phyloP scores from a whole-genome alignment of 1,284 basidiomycete genomes.

The Ceratorhiza oryzae-sativae region DNA sequence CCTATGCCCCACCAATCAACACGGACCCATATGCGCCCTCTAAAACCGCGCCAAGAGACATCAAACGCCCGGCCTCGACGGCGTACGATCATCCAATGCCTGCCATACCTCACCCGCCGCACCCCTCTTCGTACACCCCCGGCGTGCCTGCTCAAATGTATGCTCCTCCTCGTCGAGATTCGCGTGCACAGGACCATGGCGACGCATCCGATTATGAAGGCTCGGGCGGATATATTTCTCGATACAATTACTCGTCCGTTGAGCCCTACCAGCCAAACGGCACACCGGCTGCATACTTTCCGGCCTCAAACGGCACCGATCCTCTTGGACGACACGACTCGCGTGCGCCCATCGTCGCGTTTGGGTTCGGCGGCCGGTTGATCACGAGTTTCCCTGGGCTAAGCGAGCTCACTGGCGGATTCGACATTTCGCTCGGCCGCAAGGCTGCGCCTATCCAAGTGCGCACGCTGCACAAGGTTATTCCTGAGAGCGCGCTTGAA shows the following conservation, averaged over 20 bases:
- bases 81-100: slow-evolving; percentile 51
- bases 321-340: slow-evolving; percentile 76
- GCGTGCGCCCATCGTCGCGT: slow-evolving; percentile 80
- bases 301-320: slow-evolving; percentile 54
- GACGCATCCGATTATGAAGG: slow-evolving; percentile 45
- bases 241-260: slow-evolving; percentile 41
- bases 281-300: slow-evolving; percentile 43
- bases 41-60: slow-evolving; percentile 35
- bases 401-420: slow-evolving; percentile 69
- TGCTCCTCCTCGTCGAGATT: slow-evolving; percentile 43
- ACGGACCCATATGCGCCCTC: slow-evolving; percentile 44
- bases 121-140: slow-evolving; percentile 31
- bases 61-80: slow-evolving; percentile 47
- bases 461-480: slow-evolving; percentile 68
- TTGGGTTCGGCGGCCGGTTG: slow-evolving; percentile 89
- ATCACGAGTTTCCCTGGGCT: slow-evolving; percentile 85
- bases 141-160: slow-evolving; percentile 36
- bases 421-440: slow-evolving; percentile 78
- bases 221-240: slow-evolving; percentile 41
- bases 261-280: slow-evolving; percentile 29
- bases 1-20: slow-evolving; percentile 45
- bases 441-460: slow-evolving; percentile 74
- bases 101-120: slow-evolving; percentile 8
- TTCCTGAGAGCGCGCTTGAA: slow-evolving; percentile 72
- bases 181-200: slow-evolving; percentile 45